These are phyloP conservation scores for Phytophthora agathidicida DNA, from an alignment of 352 stramenopile species.

Conservation along the genomic window DNA sequence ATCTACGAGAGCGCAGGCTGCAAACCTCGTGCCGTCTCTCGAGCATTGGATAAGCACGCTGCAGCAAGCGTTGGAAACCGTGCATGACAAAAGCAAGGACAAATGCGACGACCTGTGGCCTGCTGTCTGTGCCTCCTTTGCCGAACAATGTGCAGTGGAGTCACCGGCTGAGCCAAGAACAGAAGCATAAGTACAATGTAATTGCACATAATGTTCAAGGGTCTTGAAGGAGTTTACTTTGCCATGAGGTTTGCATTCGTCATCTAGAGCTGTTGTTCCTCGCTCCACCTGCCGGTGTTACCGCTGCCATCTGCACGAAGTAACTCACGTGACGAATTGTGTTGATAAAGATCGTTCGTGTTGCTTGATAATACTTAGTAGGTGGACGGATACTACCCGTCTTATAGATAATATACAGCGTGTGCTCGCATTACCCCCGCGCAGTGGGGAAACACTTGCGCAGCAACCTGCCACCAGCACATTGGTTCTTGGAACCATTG, in stretches of 20 bases:
- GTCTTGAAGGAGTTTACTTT: not conserved
- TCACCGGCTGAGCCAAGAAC: slow-evolving; percentile 7
- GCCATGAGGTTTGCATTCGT: not conserved
- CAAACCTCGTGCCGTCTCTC: slow-evolving; percentile 32
- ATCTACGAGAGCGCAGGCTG: slow-evolving; percentile 28
- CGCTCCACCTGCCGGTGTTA: too few relatives aligned
- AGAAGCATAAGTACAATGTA: slow-evolving; percentile 18
- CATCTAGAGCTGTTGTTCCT: not conserved
- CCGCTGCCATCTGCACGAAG: too few relatives aligned
- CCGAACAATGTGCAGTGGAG: slow-evolving; percentile 26
- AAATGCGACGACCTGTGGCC: slow-evolving; percentile 61
- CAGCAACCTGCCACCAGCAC: slow-evolving; percentile 24
- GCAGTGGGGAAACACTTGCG: slow-evolving; percentile 33
- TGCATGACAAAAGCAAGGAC: slow-evolving; percentile 43
- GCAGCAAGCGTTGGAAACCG: slow-evolving; percentile 40
- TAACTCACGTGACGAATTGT: not conserved
- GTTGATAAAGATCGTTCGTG: slow-evolving; percentile 13
- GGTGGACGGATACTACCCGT: slow-evolving; percentile 1
- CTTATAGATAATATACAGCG: slow-evolving; percentile 39
- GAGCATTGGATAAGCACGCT: slow-evolving; percentile 49
- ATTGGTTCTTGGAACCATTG: slow-evolving; percentile 22
- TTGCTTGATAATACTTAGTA: slow-evolving; percentile 24
- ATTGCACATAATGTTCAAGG: slow-evolving; percentile 19
- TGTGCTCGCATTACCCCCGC: slow-evolving; percentile 15
- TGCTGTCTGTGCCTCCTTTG: slow-evolving; percentile 38